These are phyloP conservation scores for Chlamydomonas urium DNA, from an alignment of 139 green algal genomes.

Conservation along the genomic window DNA sequence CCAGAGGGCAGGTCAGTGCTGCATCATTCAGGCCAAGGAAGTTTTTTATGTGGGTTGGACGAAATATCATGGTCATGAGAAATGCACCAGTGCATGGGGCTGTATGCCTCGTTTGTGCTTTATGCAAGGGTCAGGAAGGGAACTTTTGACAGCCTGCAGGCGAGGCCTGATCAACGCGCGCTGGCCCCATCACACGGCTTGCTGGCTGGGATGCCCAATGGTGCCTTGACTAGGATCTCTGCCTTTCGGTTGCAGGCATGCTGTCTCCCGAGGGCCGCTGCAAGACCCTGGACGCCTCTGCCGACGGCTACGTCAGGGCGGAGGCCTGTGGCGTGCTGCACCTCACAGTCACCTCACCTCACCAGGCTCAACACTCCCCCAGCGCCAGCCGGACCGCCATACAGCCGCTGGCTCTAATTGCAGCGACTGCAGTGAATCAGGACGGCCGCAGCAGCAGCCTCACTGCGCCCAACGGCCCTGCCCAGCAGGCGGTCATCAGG, in stretches of 20 bases:
- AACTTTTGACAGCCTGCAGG: no score
- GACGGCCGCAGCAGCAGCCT: slow-evolving; percentile 81
- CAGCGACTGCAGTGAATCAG: slow-evolving; percentile 78
- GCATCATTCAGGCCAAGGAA: no score
- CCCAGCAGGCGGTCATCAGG: slow-evolving; percentile 77
- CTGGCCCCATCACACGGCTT: no score
- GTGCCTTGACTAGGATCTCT: no score
- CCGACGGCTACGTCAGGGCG: slow-evolving; percentile 75
- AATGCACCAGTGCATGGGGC: no score
- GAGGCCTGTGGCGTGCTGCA: slow-evolving; percentile 41
- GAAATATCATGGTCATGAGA: no score
- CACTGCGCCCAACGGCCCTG: slow-evolving; percentile 81
- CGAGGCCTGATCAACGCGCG: no score
- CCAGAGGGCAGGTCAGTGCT: slow-evolving; percentile 41
- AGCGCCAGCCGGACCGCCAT: no score
- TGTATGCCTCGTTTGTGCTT: no score
- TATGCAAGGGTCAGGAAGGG: no score
- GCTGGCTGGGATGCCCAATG: no score
- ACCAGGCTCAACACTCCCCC: not conserved
- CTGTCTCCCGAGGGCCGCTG: slow-evolving; percentile 51
- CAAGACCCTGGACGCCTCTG: slow-evolving; percentile 73
- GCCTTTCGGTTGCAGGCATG: slow-evolving; percentile 22
- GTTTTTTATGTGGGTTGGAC: no score
- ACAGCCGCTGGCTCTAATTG: slow-evolving; percentile 44
- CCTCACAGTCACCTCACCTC: not conserved